These are phyloP conservation scores for Candida tunisiensis DNA, from an alignment of 1,139 yeast species.

Conservation along the genomic window DNA sequence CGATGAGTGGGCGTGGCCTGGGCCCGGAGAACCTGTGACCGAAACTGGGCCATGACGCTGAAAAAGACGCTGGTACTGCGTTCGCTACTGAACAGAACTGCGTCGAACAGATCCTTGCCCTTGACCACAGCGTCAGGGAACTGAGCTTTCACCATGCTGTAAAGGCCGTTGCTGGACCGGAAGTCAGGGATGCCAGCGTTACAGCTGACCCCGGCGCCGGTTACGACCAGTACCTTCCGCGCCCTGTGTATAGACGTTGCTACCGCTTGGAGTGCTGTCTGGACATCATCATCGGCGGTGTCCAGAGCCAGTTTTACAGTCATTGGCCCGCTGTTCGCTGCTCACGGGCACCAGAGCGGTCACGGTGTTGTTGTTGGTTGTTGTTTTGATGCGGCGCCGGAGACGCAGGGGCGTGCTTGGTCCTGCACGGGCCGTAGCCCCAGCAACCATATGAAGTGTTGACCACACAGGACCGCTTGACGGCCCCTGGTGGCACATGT, in stretches of 20 bases:
- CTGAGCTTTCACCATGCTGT: slow-evolving; percentile 50
- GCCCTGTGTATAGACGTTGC: slow-evolving; percentile 10
- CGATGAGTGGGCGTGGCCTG: slow-evolving; percentile 72
- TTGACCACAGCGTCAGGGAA: slow-evolving; percentile 45
- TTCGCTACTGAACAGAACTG: slow-evolving; percentile 57
- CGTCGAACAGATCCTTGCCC: slow-evolving; percentile 86
- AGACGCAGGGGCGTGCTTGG: too few species aligned
- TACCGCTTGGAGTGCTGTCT: slow-evolving; percentile 5
- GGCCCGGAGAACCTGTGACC: slow-evolving; percentile 46
- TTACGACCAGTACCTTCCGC: slow-evolving; percentile 23
- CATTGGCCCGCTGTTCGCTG: too few species aligned
- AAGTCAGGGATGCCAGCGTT: slow-evolving; percentile 96
- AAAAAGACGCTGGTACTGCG: slow-evolving; percentile 53
- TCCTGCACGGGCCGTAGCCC: too few species aligned
- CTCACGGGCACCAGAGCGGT: too few species aligned
- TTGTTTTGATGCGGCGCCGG: too few species aligned
- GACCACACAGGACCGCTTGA: too few species aligned
- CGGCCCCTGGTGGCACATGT: too few species aligned
- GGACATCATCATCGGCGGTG: slow-evolving; percentile 1
- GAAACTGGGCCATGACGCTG: slow-evolving; percentile 61
- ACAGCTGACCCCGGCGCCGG: slow-evolving; percentile 95
- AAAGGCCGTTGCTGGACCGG: slow-evolving; percentile 69
- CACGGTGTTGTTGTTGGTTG: too few species aligned
- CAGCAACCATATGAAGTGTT: too few species aligned
- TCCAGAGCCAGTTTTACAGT: neutral